A percentile compares a stretch with the other conserved stretches of the same genome.
These are phyloP conservation scores for Diaporthe ampelina DNA, from an alignment of 2,329 filamentous ascomycete genomes.

Conservation along the genomic window DNA sequence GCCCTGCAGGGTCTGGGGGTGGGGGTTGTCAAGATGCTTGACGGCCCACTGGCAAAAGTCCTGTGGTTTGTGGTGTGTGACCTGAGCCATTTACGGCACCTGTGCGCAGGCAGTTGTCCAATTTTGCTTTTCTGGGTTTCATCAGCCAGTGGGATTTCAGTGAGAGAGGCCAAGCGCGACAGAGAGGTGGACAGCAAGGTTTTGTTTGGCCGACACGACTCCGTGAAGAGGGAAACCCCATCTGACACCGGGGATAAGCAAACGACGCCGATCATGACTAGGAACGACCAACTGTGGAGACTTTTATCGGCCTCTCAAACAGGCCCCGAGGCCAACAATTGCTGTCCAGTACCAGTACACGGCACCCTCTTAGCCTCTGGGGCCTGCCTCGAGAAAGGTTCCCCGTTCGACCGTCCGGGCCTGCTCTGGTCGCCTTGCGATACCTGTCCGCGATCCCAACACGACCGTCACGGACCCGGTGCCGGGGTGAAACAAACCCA, in stretches of 20 bases:
- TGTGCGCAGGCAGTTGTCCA: conserved; percentile 1
- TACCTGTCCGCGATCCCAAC: conserved; percentile 3
- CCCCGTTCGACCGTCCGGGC: neutral
- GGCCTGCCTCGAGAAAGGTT: neutral
- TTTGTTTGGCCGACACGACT: conserved; percentile 29
- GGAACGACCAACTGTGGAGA: conserved; percentile 7
- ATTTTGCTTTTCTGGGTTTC: conserved; percentile 8
- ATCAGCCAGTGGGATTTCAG: conserved; percentile 9
- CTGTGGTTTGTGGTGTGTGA: neutral
- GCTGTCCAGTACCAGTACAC: neutral
- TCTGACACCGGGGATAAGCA: conserved; percentile 24
- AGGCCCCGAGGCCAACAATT: conserved; percentile 11
- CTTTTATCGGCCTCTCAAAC: conserved; percentile 27
- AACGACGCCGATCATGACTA: conserved; percentile 39
- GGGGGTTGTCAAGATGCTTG: neutral
- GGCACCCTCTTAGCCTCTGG: neutral
- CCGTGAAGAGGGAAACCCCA: conserved; percentile 11
- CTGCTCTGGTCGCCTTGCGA: neutral
- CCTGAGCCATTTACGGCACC: conserved; percentile 7
- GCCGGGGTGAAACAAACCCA: neutral
- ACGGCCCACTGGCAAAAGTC: neutral
- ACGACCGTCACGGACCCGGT: neutral
- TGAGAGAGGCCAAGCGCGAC: conserved; percentile 10
- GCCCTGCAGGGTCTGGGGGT: neutral
- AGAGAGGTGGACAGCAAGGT: conserved; percentile 15